A percentile compares a stretch with the other conserved stretches of the same genome.
Conservation (phyloP, 805 yeast species). For the Danielia reshetovae region DNA sequence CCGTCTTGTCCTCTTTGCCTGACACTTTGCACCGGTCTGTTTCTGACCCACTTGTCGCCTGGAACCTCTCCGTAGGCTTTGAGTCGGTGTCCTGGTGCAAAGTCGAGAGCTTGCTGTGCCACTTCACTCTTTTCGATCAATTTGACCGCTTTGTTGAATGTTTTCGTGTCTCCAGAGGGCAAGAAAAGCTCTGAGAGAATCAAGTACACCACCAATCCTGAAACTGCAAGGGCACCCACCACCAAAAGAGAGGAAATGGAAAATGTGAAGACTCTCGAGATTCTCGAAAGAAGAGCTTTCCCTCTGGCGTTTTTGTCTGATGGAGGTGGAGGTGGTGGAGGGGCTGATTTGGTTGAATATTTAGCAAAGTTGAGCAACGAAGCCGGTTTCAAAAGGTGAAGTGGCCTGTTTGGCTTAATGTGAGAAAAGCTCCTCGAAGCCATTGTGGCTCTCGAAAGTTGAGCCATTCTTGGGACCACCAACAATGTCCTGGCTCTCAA, state of each 20-base stretch:
- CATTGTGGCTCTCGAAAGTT: background rate
- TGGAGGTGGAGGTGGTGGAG: slow-evolving; percentile 37
- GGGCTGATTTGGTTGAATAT: slow-evolving; percentile 20
- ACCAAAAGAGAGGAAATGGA: slow-evolving; percentile 59
- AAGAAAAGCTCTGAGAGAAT: slow-evolving; percentile 76
- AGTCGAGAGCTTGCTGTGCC: slow-evolving; percentile 55
- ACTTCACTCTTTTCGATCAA: slow-evolving; percentile 64
- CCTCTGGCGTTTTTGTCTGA: slow-evolving; percentile 39
- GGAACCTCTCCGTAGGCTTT: slow-evolving; percentile 79
- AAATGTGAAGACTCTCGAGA: slow-evolving; percentile 58
- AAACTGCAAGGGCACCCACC: slow-evolving; percentile 64
- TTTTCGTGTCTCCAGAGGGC: slow-evolving; percentile 88
- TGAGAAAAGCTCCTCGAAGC: too few species aligned
- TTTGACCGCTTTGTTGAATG: slow-evolving; percentile 82
- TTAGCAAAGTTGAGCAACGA: slow-evolving; percentile 1
- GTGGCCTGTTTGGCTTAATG: too few species aligned
- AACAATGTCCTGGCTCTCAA: background rate
- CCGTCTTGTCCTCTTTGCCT: slow-evolving; percentile 71
- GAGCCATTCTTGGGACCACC: background rate
- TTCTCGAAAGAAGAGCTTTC: slow-evolving; percentile 38
- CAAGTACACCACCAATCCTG: slow-evolving; percentile 66
- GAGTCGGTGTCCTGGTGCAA: slow-evolving; percentile 53
- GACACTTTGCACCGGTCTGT: slow-evolving; percentile 73
- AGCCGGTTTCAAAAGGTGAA: too few species aligned
- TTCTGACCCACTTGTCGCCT: slow-evolving; percentile 79